Evolutionary conservation across 2,329 filamentous ascomycete species (phyloP).

Genomic region (Neopestalotiopsis sp.): DNA sequence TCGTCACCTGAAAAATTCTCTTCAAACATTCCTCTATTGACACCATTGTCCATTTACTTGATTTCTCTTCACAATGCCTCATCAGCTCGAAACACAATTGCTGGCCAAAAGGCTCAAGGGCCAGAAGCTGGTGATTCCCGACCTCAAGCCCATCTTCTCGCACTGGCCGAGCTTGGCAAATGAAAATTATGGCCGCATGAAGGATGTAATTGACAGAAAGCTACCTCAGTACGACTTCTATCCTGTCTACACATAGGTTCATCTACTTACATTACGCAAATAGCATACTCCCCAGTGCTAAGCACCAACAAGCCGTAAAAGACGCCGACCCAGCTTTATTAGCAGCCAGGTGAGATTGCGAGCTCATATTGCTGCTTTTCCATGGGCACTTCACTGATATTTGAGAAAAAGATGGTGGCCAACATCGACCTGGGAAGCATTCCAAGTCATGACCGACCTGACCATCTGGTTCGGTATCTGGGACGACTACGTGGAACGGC

Average conservation of each 20-base stretch:
- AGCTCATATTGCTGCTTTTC: background rate
- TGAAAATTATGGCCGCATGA: slow-evolving; percentile 28
- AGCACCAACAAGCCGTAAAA: slow-evolving; percentile 23
- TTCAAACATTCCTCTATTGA: background rate
- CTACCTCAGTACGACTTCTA: slow-evolving; percentile 26
- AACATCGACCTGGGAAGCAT: slow-evolving; percentile 24
- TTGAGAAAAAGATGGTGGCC: slow-evolving; percentile 32
- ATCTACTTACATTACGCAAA: background rate
- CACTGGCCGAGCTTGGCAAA: slow-evolving; percentile 30
- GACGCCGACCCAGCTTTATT: slow-evolving; percentile 30
- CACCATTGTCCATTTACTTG: background rate
- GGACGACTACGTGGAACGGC: slow-evolving; percentile 32
- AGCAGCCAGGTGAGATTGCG: slow-evolving; percentile 29
- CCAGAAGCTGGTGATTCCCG: slow-evolving; percentile 28
- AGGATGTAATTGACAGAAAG: slow-evolving; percentile 25
- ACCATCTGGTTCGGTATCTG: slow-evolving; percentile 34
- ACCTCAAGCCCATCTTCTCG: slow-evolving; percentile 31
- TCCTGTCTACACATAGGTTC: background rate
- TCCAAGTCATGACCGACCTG: slow-evolving; percentile 29
- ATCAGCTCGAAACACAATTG: slow-evolving; percentile 26
- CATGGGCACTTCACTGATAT: background rate
- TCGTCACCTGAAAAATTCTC: background rate
- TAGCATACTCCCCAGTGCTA: slow-evolving; percentile 13
- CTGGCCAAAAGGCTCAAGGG: slow-evolving; percentile 28
- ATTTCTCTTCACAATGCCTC: slow-evolving; percentile 21